Evolutionary conservation across 129 eudicot species (phyloP).

Genomic region (Apium graveolens): DNA sequence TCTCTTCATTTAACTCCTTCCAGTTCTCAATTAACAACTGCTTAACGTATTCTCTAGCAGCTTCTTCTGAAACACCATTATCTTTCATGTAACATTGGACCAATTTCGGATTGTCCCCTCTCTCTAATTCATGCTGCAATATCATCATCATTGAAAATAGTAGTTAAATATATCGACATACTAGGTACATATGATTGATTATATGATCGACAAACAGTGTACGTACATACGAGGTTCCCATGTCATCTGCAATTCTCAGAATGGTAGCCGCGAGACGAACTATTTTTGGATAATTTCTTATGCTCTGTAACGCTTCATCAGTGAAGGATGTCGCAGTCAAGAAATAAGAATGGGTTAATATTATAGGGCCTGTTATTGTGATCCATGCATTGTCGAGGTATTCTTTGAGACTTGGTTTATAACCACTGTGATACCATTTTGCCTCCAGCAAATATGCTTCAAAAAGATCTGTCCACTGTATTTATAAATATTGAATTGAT

Average conservation of each 20-base stretch:
- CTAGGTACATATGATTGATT: not conserved
- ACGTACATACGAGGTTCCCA: constrained; percentile 49
- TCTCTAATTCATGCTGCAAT: not conserved
- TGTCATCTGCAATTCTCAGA: constrained; percentile 44
- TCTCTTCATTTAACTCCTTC: not conserved
- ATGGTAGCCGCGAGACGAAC: constrained; percentile 32
- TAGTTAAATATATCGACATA: not conserved
- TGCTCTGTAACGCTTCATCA: constrained; percentile 19
- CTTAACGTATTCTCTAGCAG: not conserved
- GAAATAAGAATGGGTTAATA: constrained; percentile 34
- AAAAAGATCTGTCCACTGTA: constrained; percentile 41
- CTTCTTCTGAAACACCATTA: not conserved
- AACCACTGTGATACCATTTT: constrained; percentile 39
- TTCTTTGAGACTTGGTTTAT: constrained; percentile 43
- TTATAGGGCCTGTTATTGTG: constrained; percentile 33
- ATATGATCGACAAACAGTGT: not conserved
- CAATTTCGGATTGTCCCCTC: not conserved
- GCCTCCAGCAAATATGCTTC: constrained; percentile 29
- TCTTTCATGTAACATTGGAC: constrained; percentile 1
- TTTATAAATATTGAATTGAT: not conserved
- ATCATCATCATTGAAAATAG: not conserved
- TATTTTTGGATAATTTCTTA: constrained; percentile 20
- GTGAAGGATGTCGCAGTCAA: constrained; percentile 16
- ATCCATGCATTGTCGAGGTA: constrained; percentile 45
- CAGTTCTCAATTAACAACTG: not conserved